Conservation (phyloP, 805 yeast genomes). For the Wickerhamiella cacticola region DNA sequence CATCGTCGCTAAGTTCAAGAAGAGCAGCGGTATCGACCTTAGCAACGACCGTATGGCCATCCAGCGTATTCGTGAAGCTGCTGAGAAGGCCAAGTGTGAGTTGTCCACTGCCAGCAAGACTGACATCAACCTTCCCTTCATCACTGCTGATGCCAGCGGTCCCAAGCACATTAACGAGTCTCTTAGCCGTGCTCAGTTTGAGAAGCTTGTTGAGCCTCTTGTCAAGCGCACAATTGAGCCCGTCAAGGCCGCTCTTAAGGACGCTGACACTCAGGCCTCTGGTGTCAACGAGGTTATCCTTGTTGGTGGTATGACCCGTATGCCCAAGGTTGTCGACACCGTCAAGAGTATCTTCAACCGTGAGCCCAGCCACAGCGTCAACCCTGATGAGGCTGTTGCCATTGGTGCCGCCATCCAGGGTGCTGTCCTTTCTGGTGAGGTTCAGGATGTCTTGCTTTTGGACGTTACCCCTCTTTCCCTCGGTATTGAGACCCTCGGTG, state of each 20-base stretch:
- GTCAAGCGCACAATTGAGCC: slow-evolving; percentile 64
- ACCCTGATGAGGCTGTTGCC: slow-evolving; percentile 92
- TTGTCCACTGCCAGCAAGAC: slow-evolving; percentile 62
- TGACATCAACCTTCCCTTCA: slow-evolving; percentile 69
- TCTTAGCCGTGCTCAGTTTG: slow-evolving; percentile 56
- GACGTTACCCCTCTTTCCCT: slow-evolving; percentile 84
- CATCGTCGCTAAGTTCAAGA: slow-evolving; percentile 67
- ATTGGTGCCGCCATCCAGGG: slow-evolving; percentile 98
- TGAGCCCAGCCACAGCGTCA: slow-evolving; percentile 81
- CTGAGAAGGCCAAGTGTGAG: slow-evolving; percentile 83
- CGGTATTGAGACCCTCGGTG: slow-evolving; percentile 97
- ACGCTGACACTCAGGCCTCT: slow-evolving; percentile 54
- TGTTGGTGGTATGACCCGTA: slow-evolving; percentile 86
- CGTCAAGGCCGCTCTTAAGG: slow-evolving; percentile 70
- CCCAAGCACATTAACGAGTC: slow-evolving; percentile 67
- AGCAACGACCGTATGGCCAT: slow-evolving; percentile 59
- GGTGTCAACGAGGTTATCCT: slow-evolving; percentile 70
- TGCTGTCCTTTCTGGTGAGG: slow-evolving; percentile 91
- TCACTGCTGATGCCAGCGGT: slow-evolving; percentile 76
- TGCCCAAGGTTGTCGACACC: slow-evolving; percentile 75
- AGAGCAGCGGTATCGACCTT: slow-evolving; percentile 57
- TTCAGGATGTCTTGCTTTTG: slow-evolving; percentile 75
- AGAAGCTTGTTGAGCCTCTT: slow-evolving; percentile 52
- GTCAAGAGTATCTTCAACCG: slow-evolving; percentile 67
- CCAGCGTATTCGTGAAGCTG: slow-evolving; percentile 78